Evolutionary conservation across 108 stramenopile genomes (phyloP).

Genomic region (Poteriospumella lacustris): DNA sequence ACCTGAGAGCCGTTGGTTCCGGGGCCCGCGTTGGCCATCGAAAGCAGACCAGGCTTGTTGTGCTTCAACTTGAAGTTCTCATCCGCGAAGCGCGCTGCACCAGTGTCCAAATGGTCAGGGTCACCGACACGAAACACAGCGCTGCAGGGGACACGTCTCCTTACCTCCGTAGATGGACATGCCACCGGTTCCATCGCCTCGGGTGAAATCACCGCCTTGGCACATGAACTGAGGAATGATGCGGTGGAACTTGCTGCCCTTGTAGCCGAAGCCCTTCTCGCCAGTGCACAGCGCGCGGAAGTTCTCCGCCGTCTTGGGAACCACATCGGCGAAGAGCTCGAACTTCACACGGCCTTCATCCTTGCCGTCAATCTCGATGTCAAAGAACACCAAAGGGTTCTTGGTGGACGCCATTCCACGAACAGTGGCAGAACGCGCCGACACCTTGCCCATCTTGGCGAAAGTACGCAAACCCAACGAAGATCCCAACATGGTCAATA

Average conservation of each 20-base stretch:
- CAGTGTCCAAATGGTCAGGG: background rate
- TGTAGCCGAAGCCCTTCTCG: conserved; percentile 76
- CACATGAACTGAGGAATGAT: conserved; percentile 28
- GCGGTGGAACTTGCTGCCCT: conserved; percentile 77
- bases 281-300: conserved; percentile 66
- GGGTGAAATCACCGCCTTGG: conserved; percentile 30
- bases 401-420: background rate
- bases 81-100: conserved; percentile 38
- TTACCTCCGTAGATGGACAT: conserved; percentile 20
- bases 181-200: conserved; percentile 60
- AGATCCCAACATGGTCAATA: background rate
- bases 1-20: conserved; percentile 12
- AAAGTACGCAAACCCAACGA: background rate
- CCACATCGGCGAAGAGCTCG: conserved; percentile 74
- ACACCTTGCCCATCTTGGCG: background rate
- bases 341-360: conserved; percentile 74
- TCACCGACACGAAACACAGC: background rate
- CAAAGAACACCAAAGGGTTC: conserved; percentile 48
- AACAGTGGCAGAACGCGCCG: background rate
- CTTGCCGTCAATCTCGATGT: conserved; percentile 60
- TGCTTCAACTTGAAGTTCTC: conserved; percentile 82
- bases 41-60: conserved; percentile 71
- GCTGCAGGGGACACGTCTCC: conserved; percentile 32
- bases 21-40: conserved; percentile 90
- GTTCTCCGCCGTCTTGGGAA: conserved; percentile 89